These are phyloP conservation scores for Gastrolobium villosum DNA, from an alignment of 306 rosid species.

Conservation along the genomic window DNA sequence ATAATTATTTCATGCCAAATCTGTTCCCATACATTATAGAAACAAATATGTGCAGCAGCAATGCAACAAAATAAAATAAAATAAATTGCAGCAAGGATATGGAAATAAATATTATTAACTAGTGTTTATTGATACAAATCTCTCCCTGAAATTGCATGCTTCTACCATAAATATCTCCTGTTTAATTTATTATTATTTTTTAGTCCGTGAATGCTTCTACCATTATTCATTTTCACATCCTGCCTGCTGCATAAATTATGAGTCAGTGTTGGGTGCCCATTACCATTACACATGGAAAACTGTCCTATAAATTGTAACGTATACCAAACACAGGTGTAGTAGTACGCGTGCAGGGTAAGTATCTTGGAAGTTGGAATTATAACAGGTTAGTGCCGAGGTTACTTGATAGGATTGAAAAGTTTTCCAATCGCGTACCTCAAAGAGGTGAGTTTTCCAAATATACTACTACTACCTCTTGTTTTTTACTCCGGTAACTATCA, in stretches of 20 bases:
- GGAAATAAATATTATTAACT: not conserved
- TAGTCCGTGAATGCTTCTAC: not conserved
- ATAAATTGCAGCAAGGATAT: not conserved
- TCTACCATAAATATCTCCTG: not conserved
- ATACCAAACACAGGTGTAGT: not conserved
- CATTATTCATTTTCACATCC: not conserved
- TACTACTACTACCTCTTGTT: not conserved
- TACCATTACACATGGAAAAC: not conserved
- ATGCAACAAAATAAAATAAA: no score
- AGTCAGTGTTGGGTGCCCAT: not conserved
- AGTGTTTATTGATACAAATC: not conserved
- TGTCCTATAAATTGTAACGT: not conserved
- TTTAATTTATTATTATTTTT: not conserved
- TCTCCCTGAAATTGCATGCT: not conserved
- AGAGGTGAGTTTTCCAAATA: constrained; percentile 9
- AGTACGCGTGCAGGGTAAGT: constrained; percentile 5
- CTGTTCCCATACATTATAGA: no score
- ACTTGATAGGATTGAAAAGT: constrained; percentile 8
- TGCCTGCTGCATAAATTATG: not conserved
- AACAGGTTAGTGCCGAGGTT: constrained; percentile 2
- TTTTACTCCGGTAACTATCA: not conserved
- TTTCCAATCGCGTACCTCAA: not conserved
- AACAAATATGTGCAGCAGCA: no score
- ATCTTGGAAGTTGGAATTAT: not conserved
- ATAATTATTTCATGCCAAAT: no score